phyloP scores from a whole-genome alignment of 148 eudicot species.

The Dysphania ambrosioides region DNA sequence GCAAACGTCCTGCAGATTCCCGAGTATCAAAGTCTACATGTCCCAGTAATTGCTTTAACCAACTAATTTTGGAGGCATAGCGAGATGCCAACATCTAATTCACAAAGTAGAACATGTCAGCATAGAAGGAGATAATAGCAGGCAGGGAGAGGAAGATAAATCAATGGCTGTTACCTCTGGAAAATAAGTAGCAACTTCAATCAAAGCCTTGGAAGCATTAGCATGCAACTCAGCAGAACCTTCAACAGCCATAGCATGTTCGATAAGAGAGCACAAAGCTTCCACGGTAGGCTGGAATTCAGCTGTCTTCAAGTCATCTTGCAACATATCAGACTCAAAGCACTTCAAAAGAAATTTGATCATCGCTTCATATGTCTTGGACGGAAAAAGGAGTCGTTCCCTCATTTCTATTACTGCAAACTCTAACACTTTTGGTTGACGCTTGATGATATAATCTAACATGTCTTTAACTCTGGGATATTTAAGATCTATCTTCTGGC shows the following conservation, averaged over 20 bases:
- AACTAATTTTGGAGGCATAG: conserved; percentile 65
- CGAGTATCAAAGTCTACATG: conserved; percentile 80
- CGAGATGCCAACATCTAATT: conserved; percentile 67
- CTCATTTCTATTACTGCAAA: conserved; percentile 45
- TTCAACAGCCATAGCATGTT: conserved; percentile 91
- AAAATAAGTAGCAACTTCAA: conserved; percentile 63
- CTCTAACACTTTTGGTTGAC: conserved; percentile 59
- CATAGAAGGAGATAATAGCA: conserved; percentile 7
- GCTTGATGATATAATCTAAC: conserved; percentile 62
- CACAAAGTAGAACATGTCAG: conserved; percentile 25
- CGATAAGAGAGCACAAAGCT: conserved; percentile 62
- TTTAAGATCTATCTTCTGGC: conserved; percentile 37
- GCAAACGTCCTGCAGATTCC: conserved; percentile 81
- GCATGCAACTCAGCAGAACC: conserved; percentile 92
- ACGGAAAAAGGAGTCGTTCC: conserved; percentile 69
- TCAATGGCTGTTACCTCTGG: conserved; percentile 52
- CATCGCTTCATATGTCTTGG: conserved; percentile 72
- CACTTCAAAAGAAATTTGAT: conserved; percentile 78
- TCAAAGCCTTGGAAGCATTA: conserved; percentile 67
- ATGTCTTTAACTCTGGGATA: conserved; percentile 74
- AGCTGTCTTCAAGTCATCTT: conserved; percentile 32
- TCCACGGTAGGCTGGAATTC: conserved; percentile 51
- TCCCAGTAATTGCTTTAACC: conserved; percentile 75
- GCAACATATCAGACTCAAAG: conserved; percentile 62
- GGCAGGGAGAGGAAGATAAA: neutral